Evolutionary conservation across 2,329 filamentous ascomycete genomes (phyloP).

Genomic region (Diaporthe vaccinii): DNA sequence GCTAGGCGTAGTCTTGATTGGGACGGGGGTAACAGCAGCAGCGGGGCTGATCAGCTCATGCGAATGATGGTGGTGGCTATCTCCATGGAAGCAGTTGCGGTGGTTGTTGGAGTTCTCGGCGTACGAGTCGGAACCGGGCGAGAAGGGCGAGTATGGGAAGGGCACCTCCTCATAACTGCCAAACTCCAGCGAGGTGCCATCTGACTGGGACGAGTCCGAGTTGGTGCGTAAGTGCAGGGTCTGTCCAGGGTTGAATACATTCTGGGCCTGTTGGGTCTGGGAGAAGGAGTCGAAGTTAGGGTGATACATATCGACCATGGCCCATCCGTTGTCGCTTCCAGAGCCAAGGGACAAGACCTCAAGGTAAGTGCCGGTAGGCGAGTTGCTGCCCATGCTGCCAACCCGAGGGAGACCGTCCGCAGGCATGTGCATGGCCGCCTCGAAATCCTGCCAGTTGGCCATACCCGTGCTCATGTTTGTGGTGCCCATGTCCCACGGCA

Average conservation of each 20-base stretch:
- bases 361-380: slow-evolving; percentile 83
- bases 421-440: slow-evolving; percentile 67
- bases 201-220: slow-evolving; percentile 86
- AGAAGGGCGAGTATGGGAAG: slow-evolving; percentile 84
- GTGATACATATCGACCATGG: slow-evolving; percentile 80
- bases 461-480: slow-evolving; percentile 75
- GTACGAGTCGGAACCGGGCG: slow-evolving; percentile 83
- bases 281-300: slow-evolving; percentile 78
- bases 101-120: slow-evolving; percentile 71
- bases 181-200: slow-evolving; percentile 76
- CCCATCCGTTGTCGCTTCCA: slow-evolving; percentile 91
- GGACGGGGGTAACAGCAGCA: slow-evolving; percentile 75
- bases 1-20: slow-evolving; percentile 74
- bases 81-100: slow-evolving; percentile 73
- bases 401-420: slow-evolving; percentile 59
- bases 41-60: slow-evolving; percentile 76
- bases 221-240: slow-evolving; percentile 89
- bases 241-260: slow-evolving; percentile 91
- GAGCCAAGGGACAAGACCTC: slow-evolving; percentile 87
- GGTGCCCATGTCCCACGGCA: slow-evolving; percentile 46
- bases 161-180: slow-evolving; percentile 85
- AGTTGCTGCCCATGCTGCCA: slow-evolving; percentile 69
- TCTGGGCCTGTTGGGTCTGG: slow-evolving; percentile 66
- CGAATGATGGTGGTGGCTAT: slow-evolving; percentile 60
- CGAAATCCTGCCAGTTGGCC: slow-evolving; percentile 85